Conservation (phyloP, 1,284 basidiomycete species). For the Apiotrichum gracile region DNA sequence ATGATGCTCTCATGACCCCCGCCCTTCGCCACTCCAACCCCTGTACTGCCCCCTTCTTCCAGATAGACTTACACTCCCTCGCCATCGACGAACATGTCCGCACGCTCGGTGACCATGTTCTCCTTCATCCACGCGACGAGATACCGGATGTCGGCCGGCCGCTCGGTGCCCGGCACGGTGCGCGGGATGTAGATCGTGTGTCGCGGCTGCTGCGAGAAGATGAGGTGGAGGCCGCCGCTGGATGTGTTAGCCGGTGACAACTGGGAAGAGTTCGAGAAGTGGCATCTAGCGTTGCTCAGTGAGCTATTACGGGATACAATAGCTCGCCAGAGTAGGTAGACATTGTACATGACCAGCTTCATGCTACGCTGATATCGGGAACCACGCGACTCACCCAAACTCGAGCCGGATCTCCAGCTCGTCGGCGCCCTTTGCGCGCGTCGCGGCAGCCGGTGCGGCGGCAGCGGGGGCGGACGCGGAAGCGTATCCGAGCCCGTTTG, state of each 20-base stretch:
- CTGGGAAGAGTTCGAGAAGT: not conserved
- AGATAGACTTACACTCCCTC: conserved; percentile 83
- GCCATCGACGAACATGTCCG: conserved; percentile 83
- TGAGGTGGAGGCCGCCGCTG: conserved; percentile 78
- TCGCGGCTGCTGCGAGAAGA: conserved; percentile 61
- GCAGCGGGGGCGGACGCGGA: conserved; percentile 5
- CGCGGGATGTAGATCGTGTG: conserved; percentile 61
- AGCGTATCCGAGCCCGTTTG: conserved; percentile 27
- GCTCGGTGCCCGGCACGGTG: conserved; percentile 37
- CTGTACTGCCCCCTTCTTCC: too few species aligned
- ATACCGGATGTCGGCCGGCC: conserved; percentile 62
- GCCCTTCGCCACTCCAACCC: too few species aligned
- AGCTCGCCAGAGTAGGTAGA: too few species aligned
- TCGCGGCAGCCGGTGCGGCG: not conserved
- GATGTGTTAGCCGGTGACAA: not conserved
- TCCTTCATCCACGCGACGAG: conserved; percentile 74
- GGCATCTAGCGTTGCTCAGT: too few species aligned
- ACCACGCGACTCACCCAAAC: conserved; percentile 19
- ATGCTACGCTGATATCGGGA: too few species aligned
- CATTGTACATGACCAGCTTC: too few species aligned
- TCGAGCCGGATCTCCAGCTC: conserved; percentile 17
- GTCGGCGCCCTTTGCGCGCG: conserved; percentile 2
- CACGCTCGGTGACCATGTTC: conserved; percentile 73
- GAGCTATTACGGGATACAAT: too few species aligned
- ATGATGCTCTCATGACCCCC: too few species aligned